These are phyloP conservation scores for Calonectria ilicicola DNA, from an alignment of 2,329 filamentous ascomycete species.

Conservation along the genomic window DNA sequence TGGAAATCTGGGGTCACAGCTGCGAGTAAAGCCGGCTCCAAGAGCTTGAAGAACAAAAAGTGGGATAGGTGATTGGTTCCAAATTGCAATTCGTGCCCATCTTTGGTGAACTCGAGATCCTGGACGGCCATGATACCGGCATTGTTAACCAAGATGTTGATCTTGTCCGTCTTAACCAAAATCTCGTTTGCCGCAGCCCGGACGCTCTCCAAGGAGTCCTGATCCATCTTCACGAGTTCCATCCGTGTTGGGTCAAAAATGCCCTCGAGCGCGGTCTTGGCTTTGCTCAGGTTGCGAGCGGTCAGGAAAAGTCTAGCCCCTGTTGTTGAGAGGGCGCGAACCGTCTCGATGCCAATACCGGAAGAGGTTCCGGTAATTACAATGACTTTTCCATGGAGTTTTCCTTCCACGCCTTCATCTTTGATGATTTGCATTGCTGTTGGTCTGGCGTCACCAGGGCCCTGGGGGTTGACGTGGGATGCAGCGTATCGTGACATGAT, in stretches of 20 bases:
- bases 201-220: slow-evolving; percentile 9
- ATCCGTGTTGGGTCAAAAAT: slow-evolving; percentile 11
- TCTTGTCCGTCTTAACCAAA: neutral
- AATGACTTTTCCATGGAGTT: slow-evolving; percentile 48
- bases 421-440: slow-evolving; percentile 49
- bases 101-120: slow-evolving; percentile 13
- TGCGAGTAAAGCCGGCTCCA: slow-evolving; percentile 16
- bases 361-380: slow-evolving; percentile 53
- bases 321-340: slow-evolving; percentile 50
- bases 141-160: slow-evolving; percentile 40
- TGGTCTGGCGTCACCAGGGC: slow-evolving; percentile 47
- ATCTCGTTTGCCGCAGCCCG: neutral
- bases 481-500: slow-evolving; percentile 31
- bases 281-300: slow-evolving; percentile 50
- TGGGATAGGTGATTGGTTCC: slow-evolving; percentile 33
- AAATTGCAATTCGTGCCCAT: slow-evolving; percentile 33
- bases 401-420: slow-evolving; percentile 42
- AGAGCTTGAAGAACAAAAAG: slow-evolving; percentile 26
- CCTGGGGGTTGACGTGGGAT: slow-evolving; percentile 31
- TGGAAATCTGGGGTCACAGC: slow-evolving; percentile 4
- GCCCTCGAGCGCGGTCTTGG: slow-evolving; percentile 41
- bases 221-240: slow-evolving; percentile 13
- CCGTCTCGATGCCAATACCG: slow-evolving; percentile 53
- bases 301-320: slow-evolving; percentile 52
- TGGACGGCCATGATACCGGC: slow-evolving; percentile 35